Evolutionary conservation across 2,329 filamentous ascomycete genomes (phyloP).

Genomic region (Trichophyton schoenleinii): DNA sequence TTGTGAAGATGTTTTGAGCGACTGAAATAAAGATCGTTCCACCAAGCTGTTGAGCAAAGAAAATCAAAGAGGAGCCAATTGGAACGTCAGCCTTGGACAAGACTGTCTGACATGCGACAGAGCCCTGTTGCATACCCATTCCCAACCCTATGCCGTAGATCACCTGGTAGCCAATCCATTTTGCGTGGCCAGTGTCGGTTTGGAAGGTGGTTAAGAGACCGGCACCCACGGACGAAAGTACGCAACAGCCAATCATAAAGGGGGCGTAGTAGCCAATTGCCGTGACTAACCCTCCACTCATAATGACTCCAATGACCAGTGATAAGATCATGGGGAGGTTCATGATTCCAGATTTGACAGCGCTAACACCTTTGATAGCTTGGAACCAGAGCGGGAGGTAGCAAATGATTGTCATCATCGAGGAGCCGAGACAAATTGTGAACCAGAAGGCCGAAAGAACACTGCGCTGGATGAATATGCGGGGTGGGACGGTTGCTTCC

Average conservation of each 20-base stretch:
- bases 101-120: conserved; percentile 15
- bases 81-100: conserved; percentile 12
- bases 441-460: neutral
- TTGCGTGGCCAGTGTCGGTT: conserved; percentile 12
- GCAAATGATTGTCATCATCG: conserved; percentile 8
- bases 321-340: conserved; percentile 27
- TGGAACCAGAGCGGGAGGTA: conserved; percentile 30
- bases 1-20: conserved; percentile 15
- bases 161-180: conserved; percentile 19
- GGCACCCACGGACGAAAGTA: conserved; percentile 17
- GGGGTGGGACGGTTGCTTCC: conserved; percentile 19
- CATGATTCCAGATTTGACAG: conserved; percentile 25
- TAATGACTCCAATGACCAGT: conserved; percentile 16
- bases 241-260: conserved; percentile 13
- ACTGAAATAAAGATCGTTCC: conserved; percentile 16
- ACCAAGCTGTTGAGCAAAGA: conserved; percentile 14
- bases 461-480: conserved; percentile 13
- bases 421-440: conserved; percentile 10
- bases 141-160: conserved; percentile 17
- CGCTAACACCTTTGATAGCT: conserved; percentile 28
- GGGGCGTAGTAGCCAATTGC: conserved; percentile 16
- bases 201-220: conserved; percentile 20
- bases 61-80: conserved; percentile 14
- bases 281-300: conserved; percentile 5
- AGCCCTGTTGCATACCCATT: conserved; percentile 13